Percentiles rank a stretch among this genome's conserved stretches.
These are phyloP conservation scores for Xylaria intraflava DNA, from an alignment of 495 filamentous ascomycete genomes.

Conservation along the genomic window DNA sequence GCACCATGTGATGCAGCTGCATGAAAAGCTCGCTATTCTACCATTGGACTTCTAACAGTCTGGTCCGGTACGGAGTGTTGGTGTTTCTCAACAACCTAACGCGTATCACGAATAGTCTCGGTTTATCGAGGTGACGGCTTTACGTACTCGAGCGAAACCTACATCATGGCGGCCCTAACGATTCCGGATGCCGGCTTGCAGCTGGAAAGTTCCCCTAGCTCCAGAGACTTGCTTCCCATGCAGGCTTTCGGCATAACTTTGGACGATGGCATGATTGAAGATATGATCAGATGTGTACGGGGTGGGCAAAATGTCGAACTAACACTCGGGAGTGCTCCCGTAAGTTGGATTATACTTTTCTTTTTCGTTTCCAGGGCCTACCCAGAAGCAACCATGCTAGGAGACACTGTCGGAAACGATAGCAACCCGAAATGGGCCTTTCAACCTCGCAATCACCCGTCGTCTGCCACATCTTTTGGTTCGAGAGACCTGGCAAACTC, in stretches of 20 bases:
- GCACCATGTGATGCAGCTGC: slow-evolving; percentile 31
- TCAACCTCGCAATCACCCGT: background rate
- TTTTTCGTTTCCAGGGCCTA: slow-evolving; percentile 12
- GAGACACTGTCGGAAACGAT: background rate
- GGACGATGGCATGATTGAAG: slow-evolving; percentile 58
- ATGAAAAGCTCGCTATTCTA: slow-evolving; percentile 27
- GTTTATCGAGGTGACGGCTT: background rate
- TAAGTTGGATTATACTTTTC: slow-evolving; percentile 35
- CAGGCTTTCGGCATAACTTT: slow-evolving; percentile 60
- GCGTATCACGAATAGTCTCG: slow-evolving; percentile 8
- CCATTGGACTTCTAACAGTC: slow-evolving; percentile 30
- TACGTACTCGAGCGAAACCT: slow-evolving; percentile 4
- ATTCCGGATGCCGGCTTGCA: slow-evolving; percentile 39
- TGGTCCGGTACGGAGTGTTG: slow-evolving; percentile 28
- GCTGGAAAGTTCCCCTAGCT: slow-evolving; percentile 36
- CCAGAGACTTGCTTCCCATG: slow-evolving; percentile 29
- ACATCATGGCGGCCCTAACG: slow-evolving; percentile 28
- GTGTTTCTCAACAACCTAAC: slow-evolving; percentile 17
- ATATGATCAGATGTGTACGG: slow-evolving; percentile 61
- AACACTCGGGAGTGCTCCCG: slow-evolving; percentile 49
- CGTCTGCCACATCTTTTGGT: background rate
- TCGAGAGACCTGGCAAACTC: background rate
- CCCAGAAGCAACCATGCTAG: slow-evolving; percentile 15
- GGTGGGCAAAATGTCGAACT: slow-evolving; percentile 55
- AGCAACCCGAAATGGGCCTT: background rate